A percentile compares a stretch with the other conserved stretches of the same genome.
Evolutionary conservation across 768 basidiomycete genomes (phyloP).

Genomic region (Tricholoma terreum): DNA sequence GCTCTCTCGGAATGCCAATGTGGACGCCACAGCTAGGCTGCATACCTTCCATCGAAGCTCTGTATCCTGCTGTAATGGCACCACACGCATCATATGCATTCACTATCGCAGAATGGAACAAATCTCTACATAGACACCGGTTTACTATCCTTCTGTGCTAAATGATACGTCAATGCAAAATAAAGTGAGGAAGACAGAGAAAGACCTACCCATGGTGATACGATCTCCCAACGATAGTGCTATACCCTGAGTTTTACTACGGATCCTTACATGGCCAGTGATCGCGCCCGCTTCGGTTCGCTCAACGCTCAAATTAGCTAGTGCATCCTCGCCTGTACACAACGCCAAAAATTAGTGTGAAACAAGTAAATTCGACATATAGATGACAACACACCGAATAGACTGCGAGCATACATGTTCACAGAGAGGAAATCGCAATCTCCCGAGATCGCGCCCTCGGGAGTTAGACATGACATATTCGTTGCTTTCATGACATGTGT

Average conservation of each 20-base stretch:
- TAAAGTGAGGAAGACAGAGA: neutral
- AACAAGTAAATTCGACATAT: neutral
- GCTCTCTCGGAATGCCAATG: no score
- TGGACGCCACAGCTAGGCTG: no score
- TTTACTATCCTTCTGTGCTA: slow-evolving; percentile 43
- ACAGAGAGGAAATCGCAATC: slow-evolving; percentile 97
- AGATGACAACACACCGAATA: slow-evolving; percentile 70
- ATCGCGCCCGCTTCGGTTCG: slow-evolving; percentile 77
- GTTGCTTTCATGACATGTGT: slow-evolving; percentile 95
- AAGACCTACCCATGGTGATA: slow-evolving; percentile 59
- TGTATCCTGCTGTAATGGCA: neutral
- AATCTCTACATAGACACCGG: slow-evolving; percentile 30
- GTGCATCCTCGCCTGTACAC: slow-evolving; percentile 83
- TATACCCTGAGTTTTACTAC: slow-evolving; percentile 97
- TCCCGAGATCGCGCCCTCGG: slow-evolving; percentile 90
- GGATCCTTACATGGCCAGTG: slow-evolving; percentile 91
- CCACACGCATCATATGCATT: slow-evolving; percentile 1
- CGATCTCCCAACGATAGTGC: slow-evolving; percentile 91
- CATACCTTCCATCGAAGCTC: neutral
- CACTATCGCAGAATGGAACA: slow-evolving; percentile 3
- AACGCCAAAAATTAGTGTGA: neutral
- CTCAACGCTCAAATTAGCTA: slow-evolving; percentile 94
- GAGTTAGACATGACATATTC: slow-evolving; percentile 97
- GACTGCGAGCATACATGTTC: slow-evolving; percentile 92
- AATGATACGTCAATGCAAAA: neutral